Evolutionary conservation across 1,284 basidiomycete genomes (phyloP).

Genomic region (Malassezia arunalokei): DNA sequence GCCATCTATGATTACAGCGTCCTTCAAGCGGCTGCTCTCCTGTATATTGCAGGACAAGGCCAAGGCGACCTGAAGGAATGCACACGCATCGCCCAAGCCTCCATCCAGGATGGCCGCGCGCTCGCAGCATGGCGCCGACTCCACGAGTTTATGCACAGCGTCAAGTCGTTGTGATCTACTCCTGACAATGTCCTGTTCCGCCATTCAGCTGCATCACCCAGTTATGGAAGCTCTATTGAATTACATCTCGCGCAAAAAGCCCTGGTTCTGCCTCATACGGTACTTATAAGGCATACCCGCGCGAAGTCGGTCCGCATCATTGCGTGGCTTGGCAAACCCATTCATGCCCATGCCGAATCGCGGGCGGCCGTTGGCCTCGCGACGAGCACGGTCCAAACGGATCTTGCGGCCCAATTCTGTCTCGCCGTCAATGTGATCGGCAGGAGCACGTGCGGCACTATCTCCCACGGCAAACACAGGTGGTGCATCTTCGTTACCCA

Average conservation of each 20-base stretch:
- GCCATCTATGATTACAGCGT: conserved; percentile 40
- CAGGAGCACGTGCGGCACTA: conserved; percentile 11
- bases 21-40: conserved; percentile 34
- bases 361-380: conserved; percentile 26
- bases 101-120: conserved; percentile 1
- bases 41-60: conserved; percentile 34
- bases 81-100: conserved; percentile 8
- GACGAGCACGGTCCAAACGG: conserved; percentile 29
- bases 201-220: not conserved
- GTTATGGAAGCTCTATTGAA: not conserved
- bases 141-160: conserved; percentile 4
- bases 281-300: conserved; percentile 38
- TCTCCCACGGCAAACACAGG: conserved; percentile 14
- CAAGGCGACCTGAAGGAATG: conserved; percentile 3
- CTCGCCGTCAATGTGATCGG: conserved; percentile 33
- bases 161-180: not conserved
- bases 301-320: conserved; percentile 33
- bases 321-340: conserved; percentile 33
- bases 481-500: conserved; percentile 29
- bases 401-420: conserved; percentile 30
- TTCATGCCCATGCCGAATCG: conserved; percentile 27
- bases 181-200: not conserved
- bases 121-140: not conserved
- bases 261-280: conserved; percentile 14
- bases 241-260: conserved; percentile 11